Evolutionary conservation across 2,329 filamentous ascomycete genomes (phyloP).

Genomic region (Plenodomus lindquistii): DNA sequence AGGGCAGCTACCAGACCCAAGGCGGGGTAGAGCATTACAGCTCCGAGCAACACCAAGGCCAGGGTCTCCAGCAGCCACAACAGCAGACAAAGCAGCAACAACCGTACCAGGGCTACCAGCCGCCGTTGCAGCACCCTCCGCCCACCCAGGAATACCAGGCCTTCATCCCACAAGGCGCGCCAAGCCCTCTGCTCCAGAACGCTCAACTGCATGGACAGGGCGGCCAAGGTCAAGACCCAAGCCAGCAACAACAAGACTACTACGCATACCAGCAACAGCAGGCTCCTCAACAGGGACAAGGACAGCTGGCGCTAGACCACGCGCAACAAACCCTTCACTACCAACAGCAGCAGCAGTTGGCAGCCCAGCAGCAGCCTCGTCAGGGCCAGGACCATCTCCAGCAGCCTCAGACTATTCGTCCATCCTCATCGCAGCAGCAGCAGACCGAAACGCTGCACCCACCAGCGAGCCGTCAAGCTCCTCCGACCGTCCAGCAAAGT

Average conservation of each 20-base stretch:
- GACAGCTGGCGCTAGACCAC: constrained; percentile 31
- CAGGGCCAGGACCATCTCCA: constrained; percentile 35
- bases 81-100: constrained; percentile 25
- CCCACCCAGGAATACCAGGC: constrained; percentile 36
- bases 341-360: constrained; percentile 30
- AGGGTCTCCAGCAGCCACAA: constrained; percentile 30
- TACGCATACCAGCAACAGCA: constrained; percentile 39
- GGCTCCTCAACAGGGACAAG: constrained; percentile 26
- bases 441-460: constrained; percentile 39
- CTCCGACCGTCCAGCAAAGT: constrained; percentile 34
- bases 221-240: constrained; percentile 28
- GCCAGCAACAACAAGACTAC: constrained; percentile 33
- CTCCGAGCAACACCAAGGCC: constrained; percentile 40
- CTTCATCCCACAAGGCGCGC: constrained; percentile 36
- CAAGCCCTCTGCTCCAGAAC: constrained; percentile 34
- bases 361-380: constrained; percentile 36
- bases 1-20: constrained; percentile 43
- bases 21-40: constrained; percentile 47
- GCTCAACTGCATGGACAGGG: constrained; percentile 35
- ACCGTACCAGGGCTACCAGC: constrained; percentile 39
- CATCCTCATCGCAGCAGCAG: constrained; percentile 32
- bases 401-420: constrained; percentile 30
- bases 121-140: constrained; percentile 24
- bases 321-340: constrained; percentile 31
- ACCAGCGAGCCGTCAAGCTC: constrained; percentile 34